phyloP scores from a whole-genome alignment of 139 green algal genomes.

The Chlorella sp. region DNA sequence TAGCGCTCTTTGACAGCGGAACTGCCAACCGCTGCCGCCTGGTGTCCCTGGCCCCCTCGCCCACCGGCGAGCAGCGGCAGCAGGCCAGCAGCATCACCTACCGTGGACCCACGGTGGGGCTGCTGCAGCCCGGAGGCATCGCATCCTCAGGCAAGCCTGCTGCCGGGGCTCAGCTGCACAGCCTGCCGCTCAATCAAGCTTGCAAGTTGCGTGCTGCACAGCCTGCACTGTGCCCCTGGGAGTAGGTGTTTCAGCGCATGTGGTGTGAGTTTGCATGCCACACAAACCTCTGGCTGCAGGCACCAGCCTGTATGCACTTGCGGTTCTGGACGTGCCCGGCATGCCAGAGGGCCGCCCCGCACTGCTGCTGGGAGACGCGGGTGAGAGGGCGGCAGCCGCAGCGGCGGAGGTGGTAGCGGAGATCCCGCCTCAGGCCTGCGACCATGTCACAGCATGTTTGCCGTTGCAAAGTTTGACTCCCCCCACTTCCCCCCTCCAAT shows the following conservation, averaged over 20 bases:
- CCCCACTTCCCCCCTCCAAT: no score
- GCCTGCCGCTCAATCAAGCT: no score
- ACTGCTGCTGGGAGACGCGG: conserved; percentile 46
- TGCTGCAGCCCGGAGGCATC: conserved; percentile 7
- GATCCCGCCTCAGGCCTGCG: no score
- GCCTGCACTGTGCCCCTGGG: no score
- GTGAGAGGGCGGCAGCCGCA: neutral
- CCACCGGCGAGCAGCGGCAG: neutral
- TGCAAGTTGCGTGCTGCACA: no score
- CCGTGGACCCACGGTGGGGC: neutral
- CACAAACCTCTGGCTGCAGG: no score
- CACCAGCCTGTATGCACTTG: neutral
- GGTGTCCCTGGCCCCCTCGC: neutral
- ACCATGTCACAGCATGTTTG: no score
- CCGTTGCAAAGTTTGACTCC: no score
- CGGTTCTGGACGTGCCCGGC: conserved; percentile 47
- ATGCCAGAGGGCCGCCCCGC: conserved; percentile 45
- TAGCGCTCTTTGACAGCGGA: conserved; percentile 8
- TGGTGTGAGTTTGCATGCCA: no score
- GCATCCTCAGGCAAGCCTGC: neutral
- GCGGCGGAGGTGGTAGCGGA: no score
- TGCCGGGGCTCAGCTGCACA: neutral
- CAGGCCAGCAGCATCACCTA: neutral
- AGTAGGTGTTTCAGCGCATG: no score
- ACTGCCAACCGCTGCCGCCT: neutral